Base-by-base conservation (phyloP, 2,329 filamentous ascomycete species). In the Fusarium sp. region DNA sequence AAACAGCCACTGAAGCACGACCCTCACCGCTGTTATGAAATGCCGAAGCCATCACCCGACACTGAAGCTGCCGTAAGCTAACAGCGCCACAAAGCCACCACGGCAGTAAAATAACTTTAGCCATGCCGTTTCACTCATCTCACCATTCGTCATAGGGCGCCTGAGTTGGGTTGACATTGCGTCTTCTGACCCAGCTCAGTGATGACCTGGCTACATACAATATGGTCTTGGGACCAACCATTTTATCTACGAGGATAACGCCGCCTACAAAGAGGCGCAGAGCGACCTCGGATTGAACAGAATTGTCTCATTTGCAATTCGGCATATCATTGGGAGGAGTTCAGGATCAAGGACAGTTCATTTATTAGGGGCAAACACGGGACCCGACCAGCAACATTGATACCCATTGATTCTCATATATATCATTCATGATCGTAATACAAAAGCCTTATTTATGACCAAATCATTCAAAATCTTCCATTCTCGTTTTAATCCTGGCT, bases 371-470 rank as follows among this genome's bases (percentile, higher is more conserved):
- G 65, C 17, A 50, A 64, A 41, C 41, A 71, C 58, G 53, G 59
- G 17, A 70, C 66, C 66, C 59, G 30, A 41, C 47, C n/a, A 69
- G 66, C 50, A 54, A 65, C 22, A 70, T 56, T 59, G 67, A 70
- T 70, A 70, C 66, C 66, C 67, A 53, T 59, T 64, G 50, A 51
- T 65, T 62, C 32, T 69, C 59, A 54, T 35, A 36, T 28, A 36
- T 30, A 63, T 17, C 30, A 63, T 36, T 18, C 35, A 20, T 41
- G 39, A 28, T 53, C n/a, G 24, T 32, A 59, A 28, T 32, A 24
- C 39, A 67, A 24, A 45, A 39, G 39, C 18, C 15, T 12, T 1
- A 38, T 24, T 12, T 1, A 38, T 24, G 20, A 47, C 22, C 14
- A 44, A 35, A n/a, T 6, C 8, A 28, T 30, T n/a, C 51, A 11